A percentile compares a stretch with the other conserved stretches of the same genome.
These are phyloP conservation scores for Didymella sp. DNA, from an alignment of 2,329 filamentous ascomycete species.

Conservation along the genomic window DNA sequence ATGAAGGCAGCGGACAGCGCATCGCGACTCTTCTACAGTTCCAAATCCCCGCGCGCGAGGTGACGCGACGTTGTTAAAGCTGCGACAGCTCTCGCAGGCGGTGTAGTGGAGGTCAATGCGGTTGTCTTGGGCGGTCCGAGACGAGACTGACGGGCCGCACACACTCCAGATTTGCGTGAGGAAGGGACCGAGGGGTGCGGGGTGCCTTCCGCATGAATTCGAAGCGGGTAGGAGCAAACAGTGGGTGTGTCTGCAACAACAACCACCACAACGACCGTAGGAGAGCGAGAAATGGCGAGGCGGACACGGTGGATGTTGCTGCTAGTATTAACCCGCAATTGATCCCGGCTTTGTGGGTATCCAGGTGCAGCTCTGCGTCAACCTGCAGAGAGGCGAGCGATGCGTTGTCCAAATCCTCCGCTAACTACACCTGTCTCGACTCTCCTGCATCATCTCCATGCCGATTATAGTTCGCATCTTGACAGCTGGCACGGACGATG, in stretches of 20 bases:
- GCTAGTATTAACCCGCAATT: conserved; percentile 45
- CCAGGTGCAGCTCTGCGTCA: conserved; percentile 51
- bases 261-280: conserved; percentile 22
- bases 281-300: conserved; percentile 36
- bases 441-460: conserved; percentile 37
- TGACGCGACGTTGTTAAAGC: conserved; percentile 39
- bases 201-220: conserved; percentile 21
- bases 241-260: conserved; percentile 12
- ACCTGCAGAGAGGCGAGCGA: conserved; percentile 48
- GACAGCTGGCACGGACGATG: conserved; percentile 49
- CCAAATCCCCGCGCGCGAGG: conserved; percentile 38
- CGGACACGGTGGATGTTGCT: conserved; percentile 34
- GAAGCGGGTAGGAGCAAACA: conserved; percentile 7
- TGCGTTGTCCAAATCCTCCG: conserved; percentile 43
- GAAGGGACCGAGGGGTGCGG: conserved; percentile 21
- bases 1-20: conserved; percentile 45
- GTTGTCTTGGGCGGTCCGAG: conserved; percentile 40
- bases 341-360: conserved; percentile 43
- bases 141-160: conserved; percentile 32
- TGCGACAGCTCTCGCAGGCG: conserved; percentile 45
- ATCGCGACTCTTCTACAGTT: conserved; percentile 47
- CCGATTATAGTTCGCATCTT: conserved; percentile 38
- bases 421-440: conserved; percentile 40
- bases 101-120: conserved; percentile 50
- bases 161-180: conserved; percentile 30